Evolutionary conservation across 352 stramenopile genomes (phyloP).

Genomic region (Phytopythium boreale): DNA sequence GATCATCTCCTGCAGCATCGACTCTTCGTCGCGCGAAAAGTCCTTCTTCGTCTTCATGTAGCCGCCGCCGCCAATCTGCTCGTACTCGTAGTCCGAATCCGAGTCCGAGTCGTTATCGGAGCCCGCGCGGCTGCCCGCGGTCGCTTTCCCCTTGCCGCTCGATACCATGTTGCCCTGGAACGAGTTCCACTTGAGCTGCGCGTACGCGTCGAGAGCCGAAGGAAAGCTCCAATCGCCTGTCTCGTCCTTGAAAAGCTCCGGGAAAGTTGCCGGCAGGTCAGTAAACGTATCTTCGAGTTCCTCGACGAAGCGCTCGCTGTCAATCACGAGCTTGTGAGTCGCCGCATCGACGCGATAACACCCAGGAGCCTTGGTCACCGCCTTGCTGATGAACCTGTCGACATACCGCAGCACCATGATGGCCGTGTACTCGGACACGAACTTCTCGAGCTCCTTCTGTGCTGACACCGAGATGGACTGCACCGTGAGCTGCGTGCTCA

Average conservation of each 20-base stretch:
- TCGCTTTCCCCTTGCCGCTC: neutral
- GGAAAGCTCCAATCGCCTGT: constrained; percentile 59
- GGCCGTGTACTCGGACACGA: constrained; percentile 69
- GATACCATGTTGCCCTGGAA: constrained; percentile 38
- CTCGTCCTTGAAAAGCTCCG: constrained; percentile 41
- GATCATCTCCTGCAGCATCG: constrained; percentile 80
- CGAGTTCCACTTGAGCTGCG: constrained; percentile 79
- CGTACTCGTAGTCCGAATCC: constrained; percentile 61
- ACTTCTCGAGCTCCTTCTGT: constrained; percentile 65
- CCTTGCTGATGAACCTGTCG: constrained; percentile 77
- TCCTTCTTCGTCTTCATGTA: constrained; percentile 57
- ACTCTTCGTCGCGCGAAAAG: constrained; percentile 70
- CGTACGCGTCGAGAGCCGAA: constrained; percentile 58
- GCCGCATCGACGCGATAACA: constrained; percentile 60
- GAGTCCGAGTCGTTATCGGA: constrained; percentile 44
- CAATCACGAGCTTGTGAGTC: constrained; percentile 50
- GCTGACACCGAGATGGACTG: constrained; percentile 68
- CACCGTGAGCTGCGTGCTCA: constrained; percentile 58
- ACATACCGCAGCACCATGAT: constrained; percentile 83
- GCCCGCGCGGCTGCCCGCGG: constrained; percentile 24
- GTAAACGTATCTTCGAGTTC: constrained; percentile 66
- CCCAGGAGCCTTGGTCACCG: constrained; percentile 57
- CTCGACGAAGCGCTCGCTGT: constrained; percentile 59
- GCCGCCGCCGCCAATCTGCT: constrained; percentile 33
- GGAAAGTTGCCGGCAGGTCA: constrained; percentile 55